A percentile compares a stretch with the other conserved stretches of the same genome.
These are phyloP conservation scores for Alternaria longipes DNA, from an alignment of 2,329 filamentous ascomycete species.

Conservation along the genomic window DNA sequence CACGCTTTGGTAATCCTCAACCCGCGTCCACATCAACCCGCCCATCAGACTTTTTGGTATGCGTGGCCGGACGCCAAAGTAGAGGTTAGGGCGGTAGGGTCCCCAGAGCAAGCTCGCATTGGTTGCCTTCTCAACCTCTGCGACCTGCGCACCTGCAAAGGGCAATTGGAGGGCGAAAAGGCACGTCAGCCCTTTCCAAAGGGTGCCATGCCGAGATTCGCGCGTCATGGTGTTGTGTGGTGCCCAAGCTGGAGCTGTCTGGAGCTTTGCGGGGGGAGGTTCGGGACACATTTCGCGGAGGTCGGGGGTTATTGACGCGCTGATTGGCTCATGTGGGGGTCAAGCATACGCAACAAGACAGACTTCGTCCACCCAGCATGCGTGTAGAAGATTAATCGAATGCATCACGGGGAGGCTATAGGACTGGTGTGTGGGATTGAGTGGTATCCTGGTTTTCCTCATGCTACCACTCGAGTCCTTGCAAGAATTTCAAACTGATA, in stretches of 20 bases:
- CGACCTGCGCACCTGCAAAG: constrained; percentile 41
- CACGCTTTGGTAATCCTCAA: constrained; percentile 79
- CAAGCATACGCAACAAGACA: no score
- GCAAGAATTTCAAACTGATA: neutral
- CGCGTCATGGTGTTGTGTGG: constrained; percentile 34
- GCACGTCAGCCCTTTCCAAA: constrained; percentile 33
- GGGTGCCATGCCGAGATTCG: constrained; percentile 31
- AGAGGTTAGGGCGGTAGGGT: constrained; percentile 91
- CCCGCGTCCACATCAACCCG: constrained; percentile 87
- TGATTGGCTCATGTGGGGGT: constrained; percentile 27
- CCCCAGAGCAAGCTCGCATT: constrained; percentile 96
- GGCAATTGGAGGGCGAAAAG: constrained; percentile 37
- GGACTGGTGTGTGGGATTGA: neutral
- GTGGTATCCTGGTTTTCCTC: neutral
- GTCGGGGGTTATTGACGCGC: constrained; percentile 15
- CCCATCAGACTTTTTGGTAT: constrained; percentile 82
- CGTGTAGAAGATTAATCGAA: neutral
- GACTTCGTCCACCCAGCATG: neutral
- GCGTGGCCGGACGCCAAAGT: constrained; percentile 88
- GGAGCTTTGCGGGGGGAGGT: constrained; percentile 18
- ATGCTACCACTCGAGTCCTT: no score
- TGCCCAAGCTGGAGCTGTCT: constrained; percentile 25
- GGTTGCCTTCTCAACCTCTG: constrained; percentile 57
- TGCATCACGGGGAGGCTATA: neutral
- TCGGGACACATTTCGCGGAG: constrained; percentile 36